Evolutionary conservation across 192 early-diverging fungal species (phyloP), one percentile per base, ranked within the genome.

Genomic region (Thamnidium elegans): DNA sequence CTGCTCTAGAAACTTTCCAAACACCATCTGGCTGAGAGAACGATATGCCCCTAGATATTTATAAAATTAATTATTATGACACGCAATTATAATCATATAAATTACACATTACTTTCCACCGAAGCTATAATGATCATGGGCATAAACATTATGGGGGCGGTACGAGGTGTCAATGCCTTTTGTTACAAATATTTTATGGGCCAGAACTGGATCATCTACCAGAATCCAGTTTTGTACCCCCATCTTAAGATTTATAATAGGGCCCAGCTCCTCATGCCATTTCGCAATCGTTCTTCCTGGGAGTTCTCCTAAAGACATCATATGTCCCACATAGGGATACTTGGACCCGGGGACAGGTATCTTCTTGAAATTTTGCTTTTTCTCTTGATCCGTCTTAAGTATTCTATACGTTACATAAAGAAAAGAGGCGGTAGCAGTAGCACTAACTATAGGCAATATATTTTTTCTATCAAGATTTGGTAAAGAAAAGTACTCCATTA

Each of bases 151-250:
- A 19, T 51, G 31, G 8, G 13, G n/a, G 10, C 61, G 30, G 31
- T n/a, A 3, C 13, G 61, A 42, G 0, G 61, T 36, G 7, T 63
- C 31, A 1, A 17, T 32, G 4, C 61, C 61, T 21, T 63, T 32
- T 14, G 31, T 51, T 7, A 51, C 61, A 39, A 63, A 20, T 51
- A 63, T 19, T 19, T 63, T 51, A 42, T 63, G 61, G 11, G 61
- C 61, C 11, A 63, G 14, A 4, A 51, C 20, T 9, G 47, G 61
- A 20, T 63, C 61, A 13, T 31, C 19, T 15, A 63, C 34, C 46
- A 63, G 34, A 19, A 63, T 51, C 61, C 61, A 63, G 20, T 63
- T 17, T 50, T 51, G 46, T 4, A 51, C 48, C 20, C 61, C 61
- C 56, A 58, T 58, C 4, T 44, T 39, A 20, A 58, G 10, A 3